Evolutionary conservation across 352 stramenopile genomes (phyloP).

Genomic region (Phytopythium boreale): DNA sequence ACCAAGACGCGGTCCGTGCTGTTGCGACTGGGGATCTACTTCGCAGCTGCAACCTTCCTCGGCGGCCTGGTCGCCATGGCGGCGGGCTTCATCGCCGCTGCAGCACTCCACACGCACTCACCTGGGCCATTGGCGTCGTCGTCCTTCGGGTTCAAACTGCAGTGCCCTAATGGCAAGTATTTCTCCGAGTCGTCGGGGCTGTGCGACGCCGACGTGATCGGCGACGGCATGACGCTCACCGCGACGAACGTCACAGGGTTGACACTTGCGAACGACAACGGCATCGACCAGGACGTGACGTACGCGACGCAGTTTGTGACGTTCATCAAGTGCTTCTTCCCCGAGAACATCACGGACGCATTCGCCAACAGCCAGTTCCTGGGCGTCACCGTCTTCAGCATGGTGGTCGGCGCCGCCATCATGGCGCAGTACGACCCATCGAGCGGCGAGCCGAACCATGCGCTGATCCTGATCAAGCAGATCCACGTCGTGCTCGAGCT

Average conservation of each 20-base stretch:
- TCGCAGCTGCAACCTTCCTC: constrained; percentile 36
- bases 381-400: constrained; percentile 52
- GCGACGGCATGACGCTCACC: constrained; percentile 31
- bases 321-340: constrained; percentile 51
- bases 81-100: constrained; percentile 32
- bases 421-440: constrained; percentile 43
- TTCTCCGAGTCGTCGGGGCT: constrained; percentile 23
- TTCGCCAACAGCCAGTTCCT: constrained; percentile 46
- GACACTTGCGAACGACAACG: constrained; percentile 24
- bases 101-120: constrained; percentile 17
- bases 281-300: constrained; percentile 31
- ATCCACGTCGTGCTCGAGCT: constrained; percentile 56
- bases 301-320: constrained; percentile 43
- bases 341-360: constrained; percentile 53
- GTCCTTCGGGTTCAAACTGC: constrained; percentile 33
- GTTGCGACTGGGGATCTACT: constrained; percentile 44
- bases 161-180: constrained; percentile 54
- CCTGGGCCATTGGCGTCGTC: constrained; percentile 11
- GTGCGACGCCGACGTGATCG: constrained; percentile 18
- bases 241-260: constrained; percentile 52
- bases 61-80: constrained; percentile 34
- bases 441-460: constrained; percentile 41
- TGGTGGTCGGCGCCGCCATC: constrained; percentile 46
- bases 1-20: constrained; percentile 45
- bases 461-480: constrained; percentile 55